Evolutionary conservation across 129 eudicot genomes (phyloP).

Genomic region (Silybum marianum): DNA sequence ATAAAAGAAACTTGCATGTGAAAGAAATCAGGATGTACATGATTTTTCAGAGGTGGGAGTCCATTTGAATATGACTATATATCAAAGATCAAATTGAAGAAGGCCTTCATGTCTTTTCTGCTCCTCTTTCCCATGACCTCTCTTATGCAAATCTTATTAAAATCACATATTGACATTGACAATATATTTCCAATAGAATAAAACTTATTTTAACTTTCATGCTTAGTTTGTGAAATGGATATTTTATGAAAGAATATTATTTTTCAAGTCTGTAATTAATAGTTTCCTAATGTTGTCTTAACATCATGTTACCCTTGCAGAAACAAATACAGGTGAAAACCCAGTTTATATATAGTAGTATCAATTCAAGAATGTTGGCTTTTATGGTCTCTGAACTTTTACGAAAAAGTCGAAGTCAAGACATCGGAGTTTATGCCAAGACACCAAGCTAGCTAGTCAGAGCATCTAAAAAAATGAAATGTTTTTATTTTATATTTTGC

Average conservation of each 20-base stretch:
- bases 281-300: neutral
- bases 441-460: neutral
- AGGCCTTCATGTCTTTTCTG: slow-evolving; percentile 39
- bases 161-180: slow-evolving; percentile 13
- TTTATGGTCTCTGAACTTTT: too few relatives aligned
- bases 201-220: too few relatives aligned
- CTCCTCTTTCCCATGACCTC: slow-evolving; percentile 15
- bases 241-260: neutral
- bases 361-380: too few relatives aligned
- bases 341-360: too few relatives aligned
- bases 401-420: too few relatives aligned
- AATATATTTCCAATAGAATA: neutral
- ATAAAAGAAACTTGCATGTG: slow-evolving; percentile 28
- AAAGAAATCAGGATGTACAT: slow-evolving; percentile 25
- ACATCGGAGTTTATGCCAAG: neutral
- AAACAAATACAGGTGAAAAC: neutral
- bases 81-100: slow-evolving; percentile 16
- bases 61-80: slow-evolving; percentile 30
- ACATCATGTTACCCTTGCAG: neutral
- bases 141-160: slow-evolving; percentile 24
- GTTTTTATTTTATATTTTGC: too few relatives aligned
- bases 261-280: neutral
- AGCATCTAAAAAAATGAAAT: too few relatives aligned
- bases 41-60: slow-evolving; percentile 37
- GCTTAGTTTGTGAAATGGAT: neutral